A percentile compares a stretch with the other conserved stretches of the same genome.
Conservation (phyloP, 176 grass and related monocot species). For the Ensete glaucum region DNA sequence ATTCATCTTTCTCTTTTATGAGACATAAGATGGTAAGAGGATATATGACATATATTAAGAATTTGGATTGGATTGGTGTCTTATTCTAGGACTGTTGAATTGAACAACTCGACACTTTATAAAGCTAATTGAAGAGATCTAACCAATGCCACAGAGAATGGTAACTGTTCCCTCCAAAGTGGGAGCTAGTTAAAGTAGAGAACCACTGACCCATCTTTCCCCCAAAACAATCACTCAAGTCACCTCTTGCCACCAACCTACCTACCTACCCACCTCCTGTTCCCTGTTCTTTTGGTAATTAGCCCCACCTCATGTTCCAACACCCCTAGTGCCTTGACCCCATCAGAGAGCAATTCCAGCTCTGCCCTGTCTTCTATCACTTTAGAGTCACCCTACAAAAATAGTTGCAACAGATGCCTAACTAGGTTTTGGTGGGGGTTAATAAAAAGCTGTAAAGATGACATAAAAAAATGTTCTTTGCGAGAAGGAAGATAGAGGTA, state of each 20-base stretch:
- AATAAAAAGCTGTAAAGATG: background rate
- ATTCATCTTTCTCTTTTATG: too few relatives aligned
- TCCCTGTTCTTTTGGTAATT: background rate
- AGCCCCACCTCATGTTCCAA: too few relatives aligned
- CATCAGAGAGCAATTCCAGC: background rate
- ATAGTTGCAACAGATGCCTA: too few relatives aligned
- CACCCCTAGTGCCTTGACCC: background rate
- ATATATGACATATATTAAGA: too few relatives aligned
- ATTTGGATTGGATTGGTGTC: too few relatives aligned
- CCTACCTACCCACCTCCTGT: background rate
- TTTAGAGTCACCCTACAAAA: too few relatives aligned
- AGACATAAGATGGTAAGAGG: too few relatives aligned
- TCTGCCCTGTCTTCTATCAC: too few relatives aligned
- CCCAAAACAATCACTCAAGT: background rate
- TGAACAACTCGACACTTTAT: too few relatives aligned
- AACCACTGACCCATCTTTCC: background rate
- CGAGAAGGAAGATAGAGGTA: background rate
- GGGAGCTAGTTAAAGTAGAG: background rate
- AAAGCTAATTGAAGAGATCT: too few relatives aligned
- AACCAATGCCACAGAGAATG: too few relatives aligned
- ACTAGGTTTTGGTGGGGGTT: background rate
- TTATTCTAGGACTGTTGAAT: too few relatives aligned
- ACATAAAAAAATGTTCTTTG: background rate
- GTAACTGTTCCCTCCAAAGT: background rate
- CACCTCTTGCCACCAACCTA: background rate